Evolutionary conservation across 169 alveolate species (phyloP).

Genomic region (Plasmodium adleri): DNA sequence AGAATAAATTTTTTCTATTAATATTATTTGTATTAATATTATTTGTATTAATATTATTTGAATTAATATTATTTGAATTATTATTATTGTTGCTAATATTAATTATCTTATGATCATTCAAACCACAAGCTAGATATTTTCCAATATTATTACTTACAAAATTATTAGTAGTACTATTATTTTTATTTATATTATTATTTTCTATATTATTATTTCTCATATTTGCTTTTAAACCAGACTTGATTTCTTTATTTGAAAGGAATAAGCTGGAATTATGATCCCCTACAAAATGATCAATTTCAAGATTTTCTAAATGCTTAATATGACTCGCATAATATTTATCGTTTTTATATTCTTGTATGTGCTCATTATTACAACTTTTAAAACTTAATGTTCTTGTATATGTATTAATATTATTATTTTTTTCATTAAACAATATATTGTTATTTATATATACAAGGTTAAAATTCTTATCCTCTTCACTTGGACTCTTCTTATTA

Average conservation of each 20-base stretch:
- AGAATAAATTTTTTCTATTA: neutral
- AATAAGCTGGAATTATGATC: too few relatives aligned
- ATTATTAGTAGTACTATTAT: neutral
- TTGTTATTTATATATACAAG: slow-evolving; percentile 5
- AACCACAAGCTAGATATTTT: neutral
- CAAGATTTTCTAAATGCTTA: slow-evolving; percentile 2
- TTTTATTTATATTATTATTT: neutral
- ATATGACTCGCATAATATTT: slow-evolving; percentile 2
- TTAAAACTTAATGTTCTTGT: neutral
- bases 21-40: neutral
- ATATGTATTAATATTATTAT: neutral
- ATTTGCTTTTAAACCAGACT: neutral
- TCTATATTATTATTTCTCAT: neutral
- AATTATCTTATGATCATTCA: too few relatives aligned
- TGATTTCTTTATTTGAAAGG: too few relatives aligned
- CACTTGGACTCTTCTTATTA: neutral
- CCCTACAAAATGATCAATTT: neutral
- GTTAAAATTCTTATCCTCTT: slow-evolving; percentile 6
- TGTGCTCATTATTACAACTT: neutral
- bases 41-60: neutral
- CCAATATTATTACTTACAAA: neutral
- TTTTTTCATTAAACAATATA: neutral
- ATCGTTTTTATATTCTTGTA: neutral
- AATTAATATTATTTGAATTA: neutral
- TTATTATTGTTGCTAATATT: slow-evolving; percentile 3